Evolutionary conservation across 1,139 yeast genomes (phyloP).

Genomic region (Protomyces pachydermus): DNA sequence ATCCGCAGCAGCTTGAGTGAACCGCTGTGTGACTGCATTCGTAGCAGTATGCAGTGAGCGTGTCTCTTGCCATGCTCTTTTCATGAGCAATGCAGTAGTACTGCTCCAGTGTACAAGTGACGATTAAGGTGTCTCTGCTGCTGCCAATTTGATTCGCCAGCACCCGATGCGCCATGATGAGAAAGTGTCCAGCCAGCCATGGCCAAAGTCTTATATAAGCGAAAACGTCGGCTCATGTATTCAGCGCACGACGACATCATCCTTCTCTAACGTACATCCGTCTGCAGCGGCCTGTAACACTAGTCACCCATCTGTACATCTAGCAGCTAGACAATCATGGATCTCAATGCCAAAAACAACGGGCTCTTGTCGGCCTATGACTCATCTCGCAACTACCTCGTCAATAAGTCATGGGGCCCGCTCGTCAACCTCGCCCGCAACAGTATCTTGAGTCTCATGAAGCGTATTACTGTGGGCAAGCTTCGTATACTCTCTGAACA

Average conservation of each 20-base stretch:
- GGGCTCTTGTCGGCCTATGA: slow-evolving; percentile 24
- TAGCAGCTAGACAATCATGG: background rate
- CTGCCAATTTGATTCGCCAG: too few relatives aligned
- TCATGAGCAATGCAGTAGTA: background rate
- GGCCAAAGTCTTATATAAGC: too few relatives aligned
- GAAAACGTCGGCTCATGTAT: too few relatives aligned
- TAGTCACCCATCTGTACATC: too few relatives aligned
- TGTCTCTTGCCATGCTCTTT: background rate
- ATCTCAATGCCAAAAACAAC: slow-evolving; percentile 20
- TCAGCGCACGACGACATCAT: too few relatives aligned
- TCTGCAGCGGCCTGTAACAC: too few relatives aligned
- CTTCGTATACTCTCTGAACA: slow-evolving; percentile 16
- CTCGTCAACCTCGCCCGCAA: slow-evolving; percentile 20
- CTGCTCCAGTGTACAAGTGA: too few relatives aligned
- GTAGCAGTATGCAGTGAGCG: background rate
- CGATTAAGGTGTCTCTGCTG: too few relatives aligned
- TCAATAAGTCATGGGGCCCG: slow-evolving; percentile 24
- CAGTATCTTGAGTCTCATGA: slow-evolving; percentile 19
- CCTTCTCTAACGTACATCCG: too few relatives aligned
- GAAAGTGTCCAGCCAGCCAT: too few relatives aligned
- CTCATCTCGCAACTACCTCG: slow-evolving; percentile 22
- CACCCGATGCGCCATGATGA: too few relatives aligned
- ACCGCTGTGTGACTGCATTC: background rate
- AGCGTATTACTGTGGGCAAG: slow-evolving; percentile 20
- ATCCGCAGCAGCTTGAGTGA: background rate